Evolutionary conservation across 495 filamentous ascomycete species (phyloP).

Genomic region (Aspergillus nanangensis): DNA sequence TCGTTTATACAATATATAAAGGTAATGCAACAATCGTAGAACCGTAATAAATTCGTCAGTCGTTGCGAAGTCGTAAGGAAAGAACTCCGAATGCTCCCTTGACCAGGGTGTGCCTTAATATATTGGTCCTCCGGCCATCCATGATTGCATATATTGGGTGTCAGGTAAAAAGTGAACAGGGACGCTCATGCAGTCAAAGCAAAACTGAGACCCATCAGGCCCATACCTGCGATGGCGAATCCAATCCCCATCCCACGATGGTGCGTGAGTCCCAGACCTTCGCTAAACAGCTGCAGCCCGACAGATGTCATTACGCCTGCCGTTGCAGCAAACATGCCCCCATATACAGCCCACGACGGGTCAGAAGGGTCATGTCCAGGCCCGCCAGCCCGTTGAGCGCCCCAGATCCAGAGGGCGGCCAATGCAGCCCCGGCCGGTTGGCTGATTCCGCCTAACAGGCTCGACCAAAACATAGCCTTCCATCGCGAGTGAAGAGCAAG

Average conservation of each 20-base stretch:
- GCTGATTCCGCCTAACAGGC: constrained; percentile 75
- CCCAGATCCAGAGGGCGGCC: constrained; percentile 77
- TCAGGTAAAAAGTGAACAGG: not conserved
- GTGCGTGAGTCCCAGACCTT: constrained; percentile 79
- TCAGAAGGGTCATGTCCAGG: constrained; percentile 33
- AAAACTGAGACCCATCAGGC: constrained; percentile 77
- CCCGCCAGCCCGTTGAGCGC: constrained; percentile 46
- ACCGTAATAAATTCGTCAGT: constrained; percentile 4
- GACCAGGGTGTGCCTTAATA: no score
- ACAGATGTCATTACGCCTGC: constrained; percentile 95
- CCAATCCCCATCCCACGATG: constrained; percentile 72
- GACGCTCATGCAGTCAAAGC: constrained; percentile 62
- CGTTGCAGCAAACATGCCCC: constrained; percentile 81
- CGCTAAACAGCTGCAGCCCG: constrained; percentile 81
- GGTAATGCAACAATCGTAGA: constrained; percentile 1
- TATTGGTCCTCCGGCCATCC: not conserved
- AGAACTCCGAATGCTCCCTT: no score
- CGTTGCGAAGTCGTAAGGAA: constrained; percentile 3
- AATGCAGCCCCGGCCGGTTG: constrained; percentile 84
- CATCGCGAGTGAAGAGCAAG: constrained; percentile 72
- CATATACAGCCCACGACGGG: constrained; percentile 72
- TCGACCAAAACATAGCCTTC: constrained; percentile 80
- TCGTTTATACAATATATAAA: not conserved
- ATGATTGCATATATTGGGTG: not conserved
- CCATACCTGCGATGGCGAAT: constrained; percentile 89